Conservation (phyloP, 1,284 basidiomycete species). For the Puccinia coronata region DNA sequence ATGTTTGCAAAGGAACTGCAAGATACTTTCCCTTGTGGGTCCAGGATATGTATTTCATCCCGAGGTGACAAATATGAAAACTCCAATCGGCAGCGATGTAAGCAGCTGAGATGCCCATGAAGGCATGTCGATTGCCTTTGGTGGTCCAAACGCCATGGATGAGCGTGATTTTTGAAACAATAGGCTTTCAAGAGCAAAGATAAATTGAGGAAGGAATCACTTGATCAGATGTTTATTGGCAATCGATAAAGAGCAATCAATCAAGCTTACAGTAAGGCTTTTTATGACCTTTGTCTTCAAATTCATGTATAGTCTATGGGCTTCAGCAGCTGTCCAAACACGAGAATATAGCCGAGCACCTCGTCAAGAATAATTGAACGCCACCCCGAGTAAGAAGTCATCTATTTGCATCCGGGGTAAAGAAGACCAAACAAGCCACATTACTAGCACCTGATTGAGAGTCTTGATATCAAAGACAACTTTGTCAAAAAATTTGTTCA, state of each 20-base stretch:
- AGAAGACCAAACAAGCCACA: neutral
- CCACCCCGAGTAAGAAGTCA: neutral
- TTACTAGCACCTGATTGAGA: neutral
- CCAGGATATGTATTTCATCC: conserved; percentile 1
- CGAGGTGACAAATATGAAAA: conserved; percentile 2
- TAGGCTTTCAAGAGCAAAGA: neutral
- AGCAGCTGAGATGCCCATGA: conserved; percentile 20
- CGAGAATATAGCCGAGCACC: neutral
- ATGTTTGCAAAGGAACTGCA: conserved; percentile 20
- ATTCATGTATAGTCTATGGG: neutral
- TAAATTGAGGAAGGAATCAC: neutral
- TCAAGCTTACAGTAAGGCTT: too few species aligned
- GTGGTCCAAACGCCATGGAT: conserved; percentile 26
- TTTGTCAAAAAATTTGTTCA: neutral
- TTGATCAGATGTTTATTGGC: neutral
- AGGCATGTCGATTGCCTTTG: conserved; percentile 23
- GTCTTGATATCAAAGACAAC: neutral
- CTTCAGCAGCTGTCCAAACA: conserved; percentile 1
- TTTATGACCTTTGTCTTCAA: neutral
- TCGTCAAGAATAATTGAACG: neutral
- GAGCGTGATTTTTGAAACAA: neutral
- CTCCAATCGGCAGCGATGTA: conserved; percentile 2
- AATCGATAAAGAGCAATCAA: neutral
- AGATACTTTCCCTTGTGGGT: conserved; percentile 18
- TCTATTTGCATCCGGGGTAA: neutral